phyloP scores from a whole-genome alignment of 129 eudicot species.

The Oenanthe sinensis region DNA sequence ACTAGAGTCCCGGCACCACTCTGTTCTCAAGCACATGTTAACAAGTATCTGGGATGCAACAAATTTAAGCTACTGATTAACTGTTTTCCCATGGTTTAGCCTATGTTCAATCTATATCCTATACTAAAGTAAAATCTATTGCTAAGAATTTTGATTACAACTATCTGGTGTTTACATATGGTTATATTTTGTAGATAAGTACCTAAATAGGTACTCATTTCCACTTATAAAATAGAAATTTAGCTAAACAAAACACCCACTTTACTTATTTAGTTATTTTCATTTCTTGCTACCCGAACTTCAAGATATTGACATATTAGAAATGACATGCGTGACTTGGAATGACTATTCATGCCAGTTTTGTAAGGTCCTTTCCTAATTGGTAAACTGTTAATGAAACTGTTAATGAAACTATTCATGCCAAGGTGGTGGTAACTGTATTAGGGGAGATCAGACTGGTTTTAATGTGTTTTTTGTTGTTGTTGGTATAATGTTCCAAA shows the following conservation, averaged over 20 bases:
- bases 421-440: no score
- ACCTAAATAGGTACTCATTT: neutral
- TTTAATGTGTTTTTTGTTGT: no score
- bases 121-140: neutral
- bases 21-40: neutral
- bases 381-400: neutral
- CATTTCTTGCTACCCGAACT: neutral
- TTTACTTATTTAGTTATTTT: neutral
- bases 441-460: no score
- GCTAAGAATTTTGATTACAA: neutral
- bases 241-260: neutral
- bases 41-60: neutral
- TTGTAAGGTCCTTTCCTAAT: neutral
- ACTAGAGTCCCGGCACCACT: neutral
- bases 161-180: neutral
- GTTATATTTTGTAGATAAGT: neutral
- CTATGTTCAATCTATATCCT: neutral
- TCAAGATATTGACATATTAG: neutral
- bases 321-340: neutral
- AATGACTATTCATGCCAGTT: neutral
- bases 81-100: neutral
- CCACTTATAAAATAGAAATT: neutral
- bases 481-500: no score
- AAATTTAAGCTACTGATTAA: neutral
- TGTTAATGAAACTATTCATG: neutral